Evolutionary conservation across 2,329 filamentous ascomycete species (phyloP).

Genomic region (Fusarium annulatum): DNA sequence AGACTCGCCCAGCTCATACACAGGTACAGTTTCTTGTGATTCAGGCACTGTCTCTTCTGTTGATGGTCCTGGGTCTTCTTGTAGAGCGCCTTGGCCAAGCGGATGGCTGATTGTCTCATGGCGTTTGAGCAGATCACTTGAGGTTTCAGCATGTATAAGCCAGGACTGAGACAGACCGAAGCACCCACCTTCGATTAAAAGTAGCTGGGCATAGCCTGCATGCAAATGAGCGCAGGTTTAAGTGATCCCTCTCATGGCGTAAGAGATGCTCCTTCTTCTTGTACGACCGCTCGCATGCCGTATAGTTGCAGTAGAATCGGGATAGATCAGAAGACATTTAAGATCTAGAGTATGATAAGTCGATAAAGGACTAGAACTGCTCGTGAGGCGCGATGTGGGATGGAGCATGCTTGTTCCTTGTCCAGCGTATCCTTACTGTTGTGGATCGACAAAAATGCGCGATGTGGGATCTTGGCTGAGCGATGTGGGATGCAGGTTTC

Average conservation of each 20-base stretch:
- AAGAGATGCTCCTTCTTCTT: neutral
- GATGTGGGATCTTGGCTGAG: neutral
- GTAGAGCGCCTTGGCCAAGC: rapidly evolving
- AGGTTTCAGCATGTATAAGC: rapidly evolving
- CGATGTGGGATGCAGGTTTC: neutral
- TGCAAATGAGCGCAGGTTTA: neutral
- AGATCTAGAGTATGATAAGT: neutral
- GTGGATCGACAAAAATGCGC: no score
- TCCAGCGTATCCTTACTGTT: no score
- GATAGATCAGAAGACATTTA: neutral
- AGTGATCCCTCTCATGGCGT: neutral
- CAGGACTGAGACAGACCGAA: rapidly evolving
- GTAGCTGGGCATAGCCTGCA: neutral
- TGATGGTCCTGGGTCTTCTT: rapidly evolving
- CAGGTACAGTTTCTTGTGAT: neutral
- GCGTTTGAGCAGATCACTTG: neutral
- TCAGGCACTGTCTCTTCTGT: neutral
- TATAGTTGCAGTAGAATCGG: neutral
- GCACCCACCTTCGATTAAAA: neutral
- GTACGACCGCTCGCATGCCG: neutral
- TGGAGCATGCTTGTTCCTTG: neutral
- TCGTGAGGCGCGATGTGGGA: neutral
- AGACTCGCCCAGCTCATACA: rapidly evolving
- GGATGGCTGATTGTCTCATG: neutral
- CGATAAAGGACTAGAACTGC: rapidly evolving